Evolutionary conservation across 140 eudicot genomes (phyloP), one percentile per base, ranked within the genome.

Genomic region (Anethum foeniculum): DNA sequence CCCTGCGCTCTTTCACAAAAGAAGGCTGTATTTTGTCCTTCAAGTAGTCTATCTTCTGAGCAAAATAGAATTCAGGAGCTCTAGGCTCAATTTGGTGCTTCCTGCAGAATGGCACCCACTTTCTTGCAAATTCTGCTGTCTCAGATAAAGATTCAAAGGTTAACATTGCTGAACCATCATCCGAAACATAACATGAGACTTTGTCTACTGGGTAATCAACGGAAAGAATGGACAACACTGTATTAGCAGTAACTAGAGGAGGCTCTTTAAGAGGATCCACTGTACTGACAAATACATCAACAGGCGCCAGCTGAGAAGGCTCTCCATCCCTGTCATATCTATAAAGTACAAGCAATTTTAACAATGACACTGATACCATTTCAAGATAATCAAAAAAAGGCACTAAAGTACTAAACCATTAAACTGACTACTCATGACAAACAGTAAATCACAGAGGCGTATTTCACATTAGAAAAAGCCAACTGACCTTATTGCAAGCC

Each of bases 101-200:
- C 78, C 75, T 83, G 80, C 86, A 83, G 77, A 83, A 83, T 5
- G 86, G 86, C 19, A 83, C 84, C 87, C 87, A 84, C 56, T 80
- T 84, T 58, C 84, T 80, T 25, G 87, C 87, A 69, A 84, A 94
- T 81, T 94, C 98, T 8, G 98, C 97, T 7, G 98, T 94, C 87
- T 92, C 97, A 27, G 98, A 94, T 44, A 94, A 93, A 49, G 94
- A 79, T 86, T 94, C 97, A 30, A 94, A 94, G 43, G 97, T 81
- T 27, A 94, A 82, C 98, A 91, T 94, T 23, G 98, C 98, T 62
- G 98, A 89, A 83, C 98, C 98, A 79, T 94, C 98, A 80, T 94
- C 97, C 15, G 98, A 94, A 36, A 94, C 98, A 85, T 91, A 94
- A 58, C 98, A 94, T 2, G 84, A 79, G 43, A 85, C 88, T 75